Conservation (phyloP, 768 basidiomycete species). For the Mycena indigotica region DNA sequence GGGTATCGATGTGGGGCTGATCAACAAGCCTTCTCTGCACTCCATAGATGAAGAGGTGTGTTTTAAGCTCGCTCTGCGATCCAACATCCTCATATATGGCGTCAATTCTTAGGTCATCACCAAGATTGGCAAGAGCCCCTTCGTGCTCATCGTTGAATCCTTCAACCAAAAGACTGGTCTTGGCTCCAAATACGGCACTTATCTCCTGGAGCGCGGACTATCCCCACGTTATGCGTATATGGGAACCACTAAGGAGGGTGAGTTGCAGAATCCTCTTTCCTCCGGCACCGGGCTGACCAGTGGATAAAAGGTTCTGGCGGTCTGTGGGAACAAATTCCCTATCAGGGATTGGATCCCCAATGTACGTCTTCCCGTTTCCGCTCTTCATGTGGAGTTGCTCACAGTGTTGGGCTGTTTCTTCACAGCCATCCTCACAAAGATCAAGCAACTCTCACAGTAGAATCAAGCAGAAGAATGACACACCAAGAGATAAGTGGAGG, state of each 20-base stretch:
- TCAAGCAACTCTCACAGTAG: conserved; percentile 46
- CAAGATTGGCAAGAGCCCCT: conserved; percentile 73
- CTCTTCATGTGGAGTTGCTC: conserved; percentile 1
- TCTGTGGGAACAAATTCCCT: conserved; percentile 81
- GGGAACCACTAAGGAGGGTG: conserved; percentile 74
- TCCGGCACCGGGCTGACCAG: background rate
- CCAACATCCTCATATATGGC: background rate
- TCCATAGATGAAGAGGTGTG: conserved; percentile 77
- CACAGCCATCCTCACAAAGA: conserved; percentile 52
- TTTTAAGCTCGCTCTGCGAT: background rate
- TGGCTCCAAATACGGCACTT: conserved; percentile 83
- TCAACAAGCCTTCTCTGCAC: conserved; percentile 86
- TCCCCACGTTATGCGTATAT: conserved; percentile 83
- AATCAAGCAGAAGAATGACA: background rate
- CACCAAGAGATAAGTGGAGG: no score
- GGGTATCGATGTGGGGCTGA: conserved; percentile 79
- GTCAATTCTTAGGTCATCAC: conserved; percentile 46
- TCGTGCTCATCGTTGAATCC: conserved; percentile 85
- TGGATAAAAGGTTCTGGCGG: conserved; percentile 53
- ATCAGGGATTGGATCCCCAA: conserved; percentile 79
- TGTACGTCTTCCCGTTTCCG: conserved; percentile 46
- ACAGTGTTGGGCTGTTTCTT: conserved; percentile 17
- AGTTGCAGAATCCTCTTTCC: conserved; percentile 10
- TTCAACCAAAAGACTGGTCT: conserved; percentile 92
- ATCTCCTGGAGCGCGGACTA: conserved; percentile 80